Evolutionary conservation across 2,329 filamentous ascomycete genomes (phyloP), one percentile per base, ranked within the genome.

Genomic region (Talaromyces sp.): DNA sequence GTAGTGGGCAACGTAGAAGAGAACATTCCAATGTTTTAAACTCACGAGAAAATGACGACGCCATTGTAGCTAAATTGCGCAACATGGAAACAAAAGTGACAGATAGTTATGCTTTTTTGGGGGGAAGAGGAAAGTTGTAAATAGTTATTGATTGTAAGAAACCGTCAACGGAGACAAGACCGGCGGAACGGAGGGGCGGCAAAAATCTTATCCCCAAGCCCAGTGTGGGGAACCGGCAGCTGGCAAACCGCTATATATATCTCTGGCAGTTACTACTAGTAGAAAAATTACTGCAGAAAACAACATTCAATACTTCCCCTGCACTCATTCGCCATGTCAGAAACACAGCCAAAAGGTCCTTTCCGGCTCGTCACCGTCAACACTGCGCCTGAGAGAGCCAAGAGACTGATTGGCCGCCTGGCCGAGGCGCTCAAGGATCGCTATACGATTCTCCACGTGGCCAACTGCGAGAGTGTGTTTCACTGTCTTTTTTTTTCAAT

Each of bases 311-410:
- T 30, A 23, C 60, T 61, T 64, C 63, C 66, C 60, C 62, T 65
- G 61, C 52, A 55, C 28, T 40, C 36, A 42, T 42, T 30, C 52
- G 60, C 12, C 54, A 63, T 63, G 61, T 31, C 53, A 42, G 64
- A 65, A 56, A 34, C 59, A 61, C 77, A 53, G 1, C 60, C 81
- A 14, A 79, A 81, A 66, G 85, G 85, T 18, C 85, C 85, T 3
- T 89, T 82, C 75, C 83, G 79, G 67, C 81, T 90, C 12, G 82
- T 89, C 33, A 90, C 86, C 1, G 86, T 90, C 66, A 90, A 89
- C 75, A 89, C 83, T 1, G 85, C 83, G 1, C 87, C 87, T 0
- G 87, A 88, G 65, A 80, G 87, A 61, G 88, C 87, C 36, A 84
- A 85, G 74, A 75, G 78, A 7, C 74, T 90, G 36, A 83, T 89